Percentiles rank a stretch among this genome's conserved stretches.
Conservation (phyloP, 129 eudicot species). For the Gnaphalium uliginosum region DNA sequence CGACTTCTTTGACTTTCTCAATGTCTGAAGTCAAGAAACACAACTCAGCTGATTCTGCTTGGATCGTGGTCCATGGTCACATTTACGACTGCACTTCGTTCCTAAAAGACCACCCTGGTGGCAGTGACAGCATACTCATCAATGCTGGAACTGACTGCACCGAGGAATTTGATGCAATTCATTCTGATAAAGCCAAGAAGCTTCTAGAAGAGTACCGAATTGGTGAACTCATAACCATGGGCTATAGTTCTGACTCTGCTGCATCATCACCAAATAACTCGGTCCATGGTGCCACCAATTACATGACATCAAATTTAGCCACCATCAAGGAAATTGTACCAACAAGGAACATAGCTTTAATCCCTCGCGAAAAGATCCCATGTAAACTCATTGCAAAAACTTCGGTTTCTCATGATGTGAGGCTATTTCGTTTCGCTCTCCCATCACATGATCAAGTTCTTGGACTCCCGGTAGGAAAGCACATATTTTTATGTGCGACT, state of each 20-base stretch:
- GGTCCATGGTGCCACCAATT: conserved; percentile 64
- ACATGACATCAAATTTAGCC: conserved; percentile 32
- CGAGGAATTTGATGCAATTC: conserved; percentile 94
- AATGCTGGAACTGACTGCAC: conserved; percentile 97
- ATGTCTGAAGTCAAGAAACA: conserved; percentile 75
- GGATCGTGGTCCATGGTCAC: conserved; percentile 98
- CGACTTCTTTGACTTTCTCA: conserved; percentile 48
- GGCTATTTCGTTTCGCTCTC: conserved; percentile 68
- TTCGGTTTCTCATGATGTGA: conserved; percentile 65
- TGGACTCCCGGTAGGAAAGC: conserved; percentile 88
- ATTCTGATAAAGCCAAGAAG: conserved; percentile 85
- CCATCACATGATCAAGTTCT: conserved; percentile 67
- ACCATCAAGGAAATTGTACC: conserved; percentile 56
- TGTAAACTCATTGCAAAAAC: conserved; percentile 65
- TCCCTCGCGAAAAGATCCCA: conserved; percentile 71
- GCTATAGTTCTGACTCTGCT: conserved; percentile 54
- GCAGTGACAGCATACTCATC: conserved; percentile 85
- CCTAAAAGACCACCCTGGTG: conserved; percentile 94
- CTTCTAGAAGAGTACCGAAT: conserved; percentile 68
- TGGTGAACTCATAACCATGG: conserved; percentile 73
- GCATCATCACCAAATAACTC: conserved; percentile 71
- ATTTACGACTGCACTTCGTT: conserved; percentile 80
- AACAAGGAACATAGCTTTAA: conserved; percentile 48
- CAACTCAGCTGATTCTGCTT: conserved; percentile 78
- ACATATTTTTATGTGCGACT: conserved; percentile 75